Evolutionary conservation across 345 rosid genomes (phyloP).

Genomic region (Dimocarpus longan): DNA sequence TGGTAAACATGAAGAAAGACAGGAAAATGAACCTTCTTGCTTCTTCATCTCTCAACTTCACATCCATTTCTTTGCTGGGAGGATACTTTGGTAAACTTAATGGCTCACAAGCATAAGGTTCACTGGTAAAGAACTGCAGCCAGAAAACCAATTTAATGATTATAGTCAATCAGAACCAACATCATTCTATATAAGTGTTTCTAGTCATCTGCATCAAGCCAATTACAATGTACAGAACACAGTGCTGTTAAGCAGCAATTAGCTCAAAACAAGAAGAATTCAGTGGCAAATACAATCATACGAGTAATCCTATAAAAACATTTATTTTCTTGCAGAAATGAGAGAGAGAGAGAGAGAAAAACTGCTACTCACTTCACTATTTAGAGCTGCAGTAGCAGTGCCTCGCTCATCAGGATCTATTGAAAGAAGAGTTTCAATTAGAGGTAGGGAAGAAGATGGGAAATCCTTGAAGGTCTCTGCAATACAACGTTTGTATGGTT

Average conservation of each 20-base stretch:
- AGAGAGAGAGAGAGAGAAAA: background rate
- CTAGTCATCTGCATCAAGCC: background rate
- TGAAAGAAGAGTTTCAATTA: slow-evolving; percentile 71
- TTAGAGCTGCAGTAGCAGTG: slow-evolving; percentile 69
- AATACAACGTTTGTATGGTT: slow-evolving; percentile 71
- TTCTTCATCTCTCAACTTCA: slow-evolving; percentile 77
- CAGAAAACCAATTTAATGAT: slow-evolving; percentile 24
- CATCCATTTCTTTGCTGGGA: slow-evolving; percentile 91
- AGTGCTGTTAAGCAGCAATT: background rate
- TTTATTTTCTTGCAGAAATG: background rate
- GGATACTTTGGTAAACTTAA: slow-evolving; percentile 88
- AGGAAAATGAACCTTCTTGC: slow-evolving; percentile 62
- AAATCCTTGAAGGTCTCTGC: slow-evolving; percentile 73
- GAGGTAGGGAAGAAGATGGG: slow-evolving; percentile 58
- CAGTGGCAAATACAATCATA: background rate
- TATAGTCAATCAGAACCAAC: slow-evolving; percentile 10
- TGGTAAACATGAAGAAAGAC: slow-evolving; percentile 18
- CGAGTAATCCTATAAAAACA: background rate
- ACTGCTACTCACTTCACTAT: slow-evolving; percentile 61
- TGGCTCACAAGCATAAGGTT: slow-evolving; percentile 84
- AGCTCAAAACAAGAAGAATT: background rate
- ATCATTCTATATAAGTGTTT: background rate
- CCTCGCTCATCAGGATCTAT: slow-evolving; percentile 82
- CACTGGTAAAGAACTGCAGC: slow-evolving; percentile 73
- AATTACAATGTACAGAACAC: background rate